Evolutionary conservation across 2,329 filamentous ascomycete genomes (phyloP).

Genomic region (Aureobasidium leucospermi): DNA sequence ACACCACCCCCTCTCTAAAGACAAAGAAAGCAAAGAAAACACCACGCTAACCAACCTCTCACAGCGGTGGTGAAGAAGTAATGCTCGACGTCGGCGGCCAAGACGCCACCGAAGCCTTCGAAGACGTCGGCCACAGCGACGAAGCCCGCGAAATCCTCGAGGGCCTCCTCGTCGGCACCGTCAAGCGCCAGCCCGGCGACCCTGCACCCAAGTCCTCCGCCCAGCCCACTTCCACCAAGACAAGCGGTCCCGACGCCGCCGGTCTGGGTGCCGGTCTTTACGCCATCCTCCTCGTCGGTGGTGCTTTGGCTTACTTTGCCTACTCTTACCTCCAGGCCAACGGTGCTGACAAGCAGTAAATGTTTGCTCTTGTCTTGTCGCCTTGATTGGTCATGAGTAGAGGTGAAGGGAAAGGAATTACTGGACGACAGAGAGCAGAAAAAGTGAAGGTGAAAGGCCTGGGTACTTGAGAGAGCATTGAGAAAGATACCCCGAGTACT

Average conservation of each 20-base stretch:
- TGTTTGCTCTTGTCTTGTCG: too few relatives aligned
- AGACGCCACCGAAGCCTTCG: slow-evolving; percentile 95
- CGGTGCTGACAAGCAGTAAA: slow-evolving; percentile 6
- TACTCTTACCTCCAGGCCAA: slow-evolving; percentile 72
- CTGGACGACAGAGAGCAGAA: neutral
- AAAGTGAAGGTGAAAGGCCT: neutral
- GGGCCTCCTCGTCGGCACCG: slow-evolving; percentile 61
- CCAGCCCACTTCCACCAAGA: slow-evolving; percentile 43
- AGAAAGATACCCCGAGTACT: too few relatives aligned
- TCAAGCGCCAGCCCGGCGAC: slow-evolving; percentile 81
- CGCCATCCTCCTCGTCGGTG: slow-evolving; percentile 70
- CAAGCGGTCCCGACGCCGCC: slow-evolving; percentile 38
- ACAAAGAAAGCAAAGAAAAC: neutral
- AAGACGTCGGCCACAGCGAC: slow-evolving; percentile 98
- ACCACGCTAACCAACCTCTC: slow-evolving; percentile 3
- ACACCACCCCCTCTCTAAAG: neutral
- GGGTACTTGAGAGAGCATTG: too few relatives aligned
- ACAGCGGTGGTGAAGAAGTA: slow-evolving; percentile 94
- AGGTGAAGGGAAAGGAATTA: too few relatives aligned
- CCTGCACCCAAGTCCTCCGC: slow-evolving; percentile 59
- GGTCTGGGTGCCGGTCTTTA: slow-evolving; percentile 73
- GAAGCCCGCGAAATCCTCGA: slow-evolving; percentile 93
- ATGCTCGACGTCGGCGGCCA: slow-evolving; percentile 92
- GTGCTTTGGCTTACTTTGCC: slow-evolving; percentile 65
- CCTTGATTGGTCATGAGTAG: neutral